A percentile compares a stretch with the other conserved stretches of the same genome.
These are phyloP conservation scores for Arabis hirsuta DNA, from an alignment of 345 rosid genomes.

Conservation along the genomic window DNA sequence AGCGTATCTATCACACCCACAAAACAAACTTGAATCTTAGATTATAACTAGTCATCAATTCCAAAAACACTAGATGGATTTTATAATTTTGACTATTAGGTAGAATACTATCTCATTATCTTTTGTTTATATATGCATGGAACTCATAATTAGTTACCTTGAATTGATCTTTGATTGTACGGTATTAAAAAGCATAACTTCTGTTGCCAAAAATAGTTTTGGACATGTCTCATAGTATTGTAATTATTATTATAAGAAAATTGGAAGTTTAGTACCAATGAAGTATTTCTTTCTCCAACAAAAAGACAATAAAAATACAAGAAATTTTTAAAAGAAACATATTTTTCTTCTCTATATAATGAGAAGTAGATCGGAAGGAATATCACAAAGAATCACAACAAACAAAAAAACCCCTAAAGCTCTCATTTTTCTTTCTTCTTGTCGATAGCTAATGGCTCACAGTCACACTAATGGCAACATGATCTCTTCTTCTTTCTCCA, in stretches of 20 bases:
- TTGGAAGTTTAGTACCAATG: conserved; percentile 16
- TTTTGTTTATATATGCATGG: neutral
- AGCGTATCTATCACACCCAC: neutral
- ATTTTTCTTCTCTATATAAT: conserved; percentile 32
- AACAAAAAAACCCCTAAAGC: conserved; percentile 1
- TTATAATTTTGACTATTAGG: conserved; percentile 1
- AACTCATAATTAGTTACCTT: neutral
- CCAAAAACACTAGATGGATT: neutral
- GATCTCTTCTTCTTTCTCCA: conserved; percentile 36
- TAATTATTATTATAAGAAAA: conserved; percentile 10
- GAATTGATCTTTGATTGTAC: neutral
- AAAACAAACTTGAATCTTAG: conserved; percentile 1
- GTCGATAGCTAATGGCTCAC: conserved; percentile 39
- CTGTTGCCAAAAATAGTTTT: conserved; percentile 4
- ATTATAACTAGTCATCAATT: neutral
- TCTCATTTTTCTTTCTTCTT: conserved; percentile 10
- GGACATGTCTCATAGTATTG: conserved; percentile 5
- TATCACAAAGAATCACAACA: conserved; percentile 30
- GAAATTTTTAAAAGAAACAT: neutral
- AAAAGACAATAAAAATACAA: neutral
- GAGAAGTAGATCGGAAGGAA: conserved; percentile 31
- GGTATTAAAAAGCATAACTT: conserved; percentile 7
- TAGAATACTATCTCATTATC: conserved; percentile 1
- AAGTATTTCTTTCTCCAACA: conserved; percentile 19
- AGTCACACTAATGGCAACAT: conserved; percentile 34